Base-by-base conservation (phyloP, 306 rosid species). In the Quercus rubra region DNA sequence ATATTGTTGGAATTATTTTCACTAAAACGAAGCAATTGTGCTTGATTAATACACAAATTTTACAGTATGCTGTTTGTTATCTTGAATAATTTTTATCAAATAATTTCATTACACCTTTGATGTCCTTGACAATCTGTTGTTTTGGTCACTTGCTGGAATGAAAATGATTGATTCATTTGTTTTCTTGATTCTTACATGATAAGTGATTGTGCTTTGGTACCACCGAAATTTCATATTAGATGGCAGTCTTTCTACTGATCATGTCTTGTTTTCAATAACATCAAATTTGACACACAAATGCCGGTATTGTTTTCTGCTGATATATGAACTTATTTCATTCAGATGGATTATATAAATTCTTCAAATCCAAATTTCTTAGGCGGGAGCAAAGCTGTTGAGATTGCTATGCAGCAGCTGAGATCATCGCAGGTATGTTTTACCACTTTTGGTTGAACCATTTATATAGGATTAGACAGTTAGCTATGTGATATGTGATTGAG, bases 291-390 rank as follows among this genome's bases (percentile, higher is more conserved):
- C 72, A 31, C 71, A 18, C 46, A 66, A 63, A 31, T 6, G 15
- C 51, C 10, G 25, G 43, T 19, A 27, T 67, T 46, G 15, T 67
- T 67, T 14, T 33, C 25, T 67, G 72, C 72, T 67, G 72, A 67
- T n/a, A 18, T n/a, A 67, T 35, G 27, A 64, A 35, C 72, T 67
- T 67, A 35, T 67, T 35, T 67, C 23, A 18, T 67, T 35, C 82
- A 87, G 88, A 78, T 87, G 82, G 90, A 73, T 79, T 87, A 73
- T 76, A 87, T 87, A 76, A 84, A 84, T 73, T 81, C 83, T 12
- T 81, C 88, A 10, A 80, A 87, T 69, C 86, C 82, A 79, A 74
- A 77, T 25, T 87, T 87, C 58, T 38, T 87, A 76, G 90, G 88
- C 23, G 86, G 90, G 74, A 84, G 71, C 70, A 84, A 79, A 79